Evolutionary conservation across 2,329 filamentous ascomycete genomes (phyloP).

Genomic region (Tympanopsis confertula): DNA sequence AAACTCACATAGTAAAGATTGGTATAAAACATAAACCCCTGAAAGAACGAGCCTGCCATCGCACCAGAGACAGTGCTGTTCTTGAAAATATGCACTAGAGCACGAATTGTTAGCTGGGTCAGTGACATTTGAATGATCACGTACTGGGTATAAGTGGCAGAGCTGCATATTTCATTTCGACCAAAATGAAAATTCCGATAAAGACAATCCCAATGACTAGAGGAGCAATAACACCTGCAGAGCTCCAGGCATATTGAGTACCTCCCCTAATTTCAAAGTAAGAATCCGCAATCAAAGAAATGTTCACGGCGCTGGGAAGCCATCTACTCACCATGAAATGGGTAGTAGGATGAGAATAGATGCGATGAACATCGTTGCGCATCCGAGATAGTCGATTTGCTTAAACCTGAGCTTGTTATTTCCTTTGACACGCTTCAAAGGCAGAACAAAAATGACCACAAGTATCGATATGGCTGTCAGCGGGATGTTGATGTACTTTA

Average conservation of each 20-base stretch:
- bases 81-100: no score
- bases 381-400: slow-evolving; percentile 31
- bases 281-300: no score
- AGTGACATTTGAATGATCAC: slow-evolving; percentile 5
- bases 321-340: not conserved
- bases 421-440: slow-evolving; percentile 37
- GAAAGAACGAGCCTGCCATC: slow-evolving; percentile 5
- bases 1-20: slow-evolving; percentile 6
- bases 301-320: not conserved
- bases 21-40: slow-evolving; percentile 6
- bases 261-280: slow-evolving; percentile 47
- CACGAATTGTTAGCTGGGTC: no score
- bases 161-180: slow-evolving; percentile 3
- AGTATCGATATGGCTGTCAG: slow-evolving; percentile 32
- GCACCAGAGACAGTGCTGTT: slow-evolving; percentile 20
- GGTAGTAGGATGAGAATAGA: slow-evolving; percentile 30
- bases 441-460: slow-evolving; percentile 42
- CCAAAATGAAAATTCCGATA: slow-evolving; percentile 4
- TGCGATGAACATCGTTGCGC: slow-evolving; percentile 22
- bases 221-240: slow-evolving; percentile 39
- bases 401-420: slow-evolving; percentile 37
- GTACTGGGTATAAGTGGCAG: slow-evolving; percentile 3
- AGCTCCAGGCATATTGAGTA: slow-evolving; percentile 42
- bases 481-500: slow-evolving; percentile 34
- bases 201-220: slow-evolving; percentile 34